Conservation (phyloP, 148 eudicot genomes). For the Camellia sinensis region DNA sequence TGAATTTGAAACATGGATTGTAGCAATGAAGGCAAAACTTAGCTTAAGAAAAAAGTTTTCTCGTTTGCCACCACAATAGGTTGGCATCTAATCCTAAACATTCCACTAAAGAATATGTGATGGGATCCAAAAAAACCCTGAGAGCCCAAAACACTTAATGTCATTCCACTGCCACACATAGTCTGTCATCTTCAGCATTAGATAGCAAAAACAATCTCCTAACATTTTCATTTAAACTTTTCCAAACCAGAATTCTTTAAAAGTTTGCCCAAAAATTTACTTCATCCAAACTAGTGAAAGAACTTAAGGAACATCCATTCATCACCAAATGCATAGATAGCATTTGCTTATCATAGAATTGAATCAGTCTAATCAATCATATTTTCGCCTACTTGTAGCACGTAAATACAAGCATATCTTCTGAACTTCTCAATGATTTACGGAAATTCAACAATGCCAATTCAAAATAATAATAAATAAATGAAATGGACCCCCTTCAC, state of each 20-base stretch:
- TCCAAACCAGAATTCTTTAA: not conserved
- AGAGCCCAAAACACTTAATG: not conserved
- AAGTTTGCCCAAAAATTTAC: not conserved
- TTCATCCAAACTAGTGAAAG: not conserved
- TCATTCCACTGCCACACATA: no score
- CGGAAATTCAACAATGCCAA: not conserved
- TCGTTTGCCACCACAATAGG: not conserved
- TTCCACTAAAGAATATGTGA: not conserved
- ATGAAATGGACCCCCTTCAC: not conserved
- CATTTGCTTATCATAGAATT: not conserved
- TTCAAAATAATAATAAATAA: no score
- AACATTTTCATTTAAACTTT: not conserved
- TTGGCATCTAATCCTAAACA: not conserved
- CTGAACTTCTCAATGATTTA: not conserved
- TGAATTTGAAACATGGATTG: not conserved
- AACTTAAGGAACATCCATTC: not conserved
- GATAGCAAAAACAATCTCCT: not conserved
- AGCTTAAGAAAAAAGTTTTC: not conserved
- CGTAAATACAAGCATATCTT: not conserved
- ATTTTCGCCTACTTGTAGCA: not conserved
- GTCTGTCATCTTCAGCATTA: not conserved
- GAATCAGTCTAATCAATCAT: not conserved
- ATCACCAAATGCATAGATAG: not conserved
- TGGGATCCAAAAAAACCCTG: not conserved
- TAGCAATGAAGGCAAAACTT: no score